A percentile compares a stretch with the other conserved stretches of the same genome.
These are phyloP conservation scores for Barnettozyma pratensis DNA, from an alignment of 805 yeast species.

Conservation along the genomic window DNA sequence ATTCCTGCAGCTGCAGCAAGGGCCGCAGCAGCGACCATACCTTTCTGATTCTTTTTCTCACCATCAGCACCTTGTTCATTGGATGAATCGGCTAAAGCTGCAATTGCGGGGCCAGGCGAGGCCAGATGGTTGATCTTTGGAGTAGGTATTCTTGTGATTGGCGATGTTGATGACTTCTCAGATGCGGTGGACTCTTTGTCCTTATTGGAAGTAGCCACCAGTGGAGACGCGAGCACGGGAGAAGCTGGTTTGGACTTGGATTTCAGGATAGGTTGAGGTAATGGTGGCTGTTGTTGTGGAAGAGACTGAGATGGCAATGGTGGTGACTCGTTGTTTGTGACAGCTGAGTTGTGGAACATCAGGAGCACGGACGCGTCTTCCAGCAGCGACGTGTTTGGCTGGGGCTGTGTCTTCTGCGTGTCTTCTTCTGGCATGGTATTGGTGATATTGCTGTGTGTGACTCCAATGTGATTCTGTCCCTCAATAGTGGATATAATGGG, in stretches of 20 bases:
- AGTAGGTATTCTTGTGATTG: constrained; percentile 8
- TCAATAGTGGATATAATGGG: background rate
- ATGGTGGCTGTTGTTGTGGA: background rate
- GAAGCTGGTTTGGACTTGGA: constrained; percentile 24
- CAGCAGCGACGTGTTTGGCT: constrained; percentile 28
- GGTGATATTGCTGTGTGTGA: background rate
- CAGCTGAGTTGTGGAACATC: constrained; percentile 55
- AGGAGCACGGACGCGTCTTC: constrained; percentile 60
- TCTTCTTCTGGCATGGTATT: constrained; percentile 1
- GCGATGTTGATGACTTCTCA: background rate
- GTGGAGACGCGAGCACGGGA: constrained; percentile 12
- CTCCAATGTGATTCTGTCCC: background rate
- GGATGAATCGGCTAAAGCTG: constrained; percentile 27
- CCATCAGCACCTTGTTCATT: constrained; percentile 13
- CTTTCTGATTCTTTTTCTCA: constrained; percentile 32
- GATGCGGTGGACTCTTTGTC: background rate
- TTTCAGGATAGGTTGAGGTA: background rate
- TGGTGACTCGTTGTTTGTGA: constrained; percentile 15
- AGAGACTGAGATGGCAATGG: constrained; percentile 1
- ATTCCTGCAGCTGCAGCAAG: constrained; percentile 76
- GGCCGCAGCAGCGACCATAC: constrained; percentile 78
- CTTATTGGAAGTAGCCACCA: background rate
- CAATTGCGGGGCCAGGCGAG: constrained; percentile 46
- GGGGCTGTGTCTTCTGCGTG: background rate
- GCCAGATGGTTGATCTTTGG: constrained; percentile 22